A percentile compares a stretch with the other conserved stretches of the same genome.
Conservation (phyloP, 2,329 filamentous ascomycete species). For the Cordyceps fumosorosea region DNA sequence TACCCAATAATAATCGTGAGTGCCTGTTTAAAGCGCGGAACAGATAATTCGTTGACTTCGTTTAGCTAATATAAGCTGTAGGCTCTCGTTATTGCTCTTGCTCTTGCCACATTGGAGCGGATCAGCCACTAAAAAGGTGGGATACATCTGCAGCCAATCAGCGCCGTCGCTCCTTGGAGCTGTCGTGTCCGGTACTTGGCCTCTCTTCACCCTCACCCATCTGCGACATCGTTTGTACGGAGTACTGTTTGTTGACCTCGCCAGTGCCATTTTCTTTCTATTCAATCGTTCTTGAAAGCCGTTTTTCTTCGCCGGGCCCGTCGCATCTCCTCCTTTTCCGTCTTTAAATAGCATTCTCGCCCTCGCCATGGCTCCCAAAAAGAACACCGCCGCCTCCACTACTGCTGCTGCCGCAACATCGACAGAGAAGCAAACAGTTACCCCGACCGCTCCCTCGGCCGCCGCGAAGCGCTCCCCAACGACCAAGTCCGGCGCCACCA, state of each 20-base stretch:
- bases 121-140: neutral
- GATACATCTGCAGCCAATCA: conserved; percentile 26
- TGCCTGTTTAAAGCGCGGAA: no score
- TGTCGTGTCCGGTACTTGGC: conserved; percentile 28
- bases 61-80: no score
- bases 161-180: conserved; percentile 23
- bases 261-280: neutral
- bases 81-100: no score
- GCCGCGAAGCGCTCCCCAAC: conserved; percentile 16
- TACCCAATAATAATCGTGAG: no score
- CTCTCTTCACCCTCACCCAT: conserved; percentile 17
- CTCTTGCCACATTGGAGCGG: no score
- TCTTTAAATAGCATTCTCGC: conserved; percentile 10
- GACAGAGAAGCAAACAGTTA: conserved; percentile 39
- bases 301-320: no score
- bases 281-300: neutral
- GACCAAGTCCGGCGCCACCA: conserved; percentile 25
- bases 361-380: conserved; percentile 45
- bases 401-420: conserved; percentile 24
- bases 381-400: conserved; percentile 32
- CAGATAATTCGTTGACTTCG: no score
- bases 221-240: conserved; percentile 11
- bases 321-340: neutral
- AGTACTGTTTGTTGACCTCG: neutral
- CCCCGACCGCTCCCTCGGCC: conserved; percentile 25